A percentile compares a stretch with the other conserved stretches of the same genome.
Evolutionary conservation across 2,329 filamentous ascomycete genomes (phyloP).

Genomic region (Diaporthe sp.): DNA sequence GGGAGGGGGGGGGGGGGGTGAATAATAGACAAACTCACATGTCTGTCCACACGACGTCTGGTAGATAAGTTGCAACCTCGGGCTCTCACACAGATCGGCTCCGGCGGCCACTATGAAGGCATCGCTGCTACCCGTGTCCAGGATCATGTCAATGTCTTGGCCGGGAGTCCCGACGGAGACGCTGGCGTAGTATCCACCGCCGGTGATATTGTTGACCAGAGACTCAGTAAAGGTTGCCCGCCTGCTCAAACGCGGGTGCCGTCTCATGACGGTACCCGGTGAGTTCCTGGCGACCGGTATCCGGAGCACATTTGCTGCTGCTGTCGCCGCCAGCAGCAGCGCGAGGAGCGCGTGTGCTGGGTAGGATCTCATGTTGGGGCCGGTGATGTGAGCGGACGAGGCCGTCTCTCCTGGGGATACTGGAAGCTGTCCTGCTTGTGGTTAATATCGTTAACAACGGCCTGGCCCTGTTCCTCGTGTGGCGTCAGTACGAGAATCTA

Average conservation of each 20-base stretch:
- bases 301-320: constrained; percentile 41
- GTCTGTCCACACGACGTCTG: constrained; percentile 54
- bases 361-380: constrained; percentile 34
- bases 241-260: constrained; percentile 41
- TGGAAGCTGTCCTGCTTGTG: constrained; percentile 4
- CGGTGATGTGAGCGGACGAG: neutral
- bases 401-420: neutral
- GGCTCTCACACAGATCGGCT: constrained; percentile 57
- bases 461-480: neutral
- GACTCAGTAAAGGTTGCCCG: constrained; percentile 48
- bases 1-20: neutral
- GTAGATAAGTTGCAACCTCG: constrained; percentile 50
- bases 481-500: neutral
- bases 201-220: constrained; percentile 67
- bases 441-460: constrained; percentile 5
- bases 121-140: constrained; percentile 76
- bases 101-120: constrained; percentile 65
- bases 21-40: constrained; percentile 53
- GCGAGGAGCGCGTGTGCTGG: neutral
- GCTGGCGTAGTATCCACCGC: constrained; percentile 69
- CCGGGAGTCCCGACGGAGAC: constrained; percentile 71
- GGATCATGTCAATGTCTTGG: constrained; percentile 66
- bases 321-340: constrained; percentile 35
- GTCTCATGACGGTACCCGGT: constrained; percentile 39
- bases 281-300: constrained; percentile 42